Base-by-base conservation (phyloP, 108 stramenopile species). In the Conticribra guillardii region DNA sequence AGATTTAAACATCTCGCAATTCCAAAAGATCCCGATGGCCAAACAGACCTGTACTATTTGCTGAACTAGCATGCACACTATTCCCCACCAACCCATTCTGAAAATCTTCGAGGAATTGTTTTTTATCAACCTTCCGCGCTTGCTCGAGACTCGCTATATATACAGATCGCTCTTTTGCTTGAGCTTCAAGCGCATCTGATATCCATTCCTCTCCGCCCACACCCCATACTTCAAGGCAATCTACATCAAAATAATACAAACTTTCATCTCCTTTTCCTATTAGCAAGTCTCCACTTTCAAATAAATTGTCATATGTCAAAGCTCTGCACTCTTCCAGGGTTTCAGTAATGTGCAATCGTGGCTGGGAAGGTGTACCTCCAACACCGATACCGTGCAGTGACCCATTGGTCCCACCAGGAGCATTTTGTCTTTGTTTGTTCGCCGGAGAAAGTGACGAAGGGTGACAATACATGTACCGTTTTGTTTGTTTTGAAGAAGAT, bases 401-500 rank as follows among this genome's bases (percentile, higher is more conserved):
- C 17, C 24, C 60, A 17, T 66, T 62, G 41, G 44, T 62, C 59
- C 57, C 44, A 19, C 2, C 16, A 34, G 17, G 51, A 23, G n/a
- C 48, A 37, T 34, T 22, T 37, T 33, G 44, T 27, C 18, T 28
- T 50, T 47, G 46, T 29, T 27, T 33, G 29, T 47, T 69, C 3
- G 46, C 41, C 17, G 34, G 41, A 16, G 52, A 26, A 27, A 53
- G 37, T 11, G 46, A 49, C 7, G 86, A 80, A 27, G 78, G 82
- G 48, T 81, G 75, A 48, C 82, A 82, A 55, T 82, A 83, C 81
- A 83, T 81, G 60, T 72, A 76, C 3, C 54, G 32, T 46, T 64
- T 58, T n/a, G 33, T 48, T 67, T 24, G 26, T 21, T 17, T 45
- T 11, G 23, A 64, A 21, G 19, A 2, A 19, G 59, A 9, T 1